Evolutionary conservation across 2,329 filamentous ascomycete species (phyloP).

Genomic region (Aspergillus brunneoviolaceus): DNA sequence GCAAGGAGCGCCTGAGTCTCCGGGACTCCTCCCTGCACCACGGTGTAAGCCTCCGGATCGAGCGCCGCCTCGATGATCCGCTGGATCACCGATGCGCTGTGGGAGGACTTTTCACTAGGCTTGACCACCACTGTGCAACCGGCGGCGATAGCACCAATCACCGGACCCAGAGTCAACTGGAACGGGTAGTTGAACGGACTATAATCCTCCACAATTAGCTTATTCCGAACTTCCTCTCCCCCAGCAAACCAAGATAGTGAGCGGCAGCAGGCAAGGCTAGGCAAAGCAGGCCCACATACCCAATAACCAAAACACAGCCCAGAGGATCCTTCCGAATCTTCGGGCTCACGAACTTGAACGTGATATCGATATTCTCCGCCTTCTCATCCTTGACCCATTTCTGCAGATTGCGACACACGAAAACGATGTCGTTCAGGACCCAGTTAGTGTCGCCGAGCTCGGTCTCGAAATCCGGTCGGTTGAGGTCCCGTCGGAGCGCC

Average conservation of each 20-base stretch:
- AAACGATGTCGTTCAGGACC: slow-evolving; percentile 77
- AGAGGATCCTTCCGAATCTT: slow-evolving; percentile 84
- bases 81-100: slow-evolving; percentile 74
- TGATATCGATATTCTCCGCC: slow-evolving; percentile 66
- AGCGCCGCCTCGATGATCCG: slow-evolving; percentile 74
- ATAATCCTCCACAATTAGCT: not conserved
- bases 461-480: slow-evolving; percentile 74
- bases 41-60: slow-evolving; percentile 71
- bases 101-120: slow-evolving; percentile 79
- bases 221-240: not conserved
- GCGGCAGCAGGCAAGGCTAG: not conserved
- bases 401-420: slow-evolving; percentile 72
- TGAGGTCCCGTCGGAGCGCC: slow-evolving; percentile 74
- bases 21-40: slow-evolving; percentile 76
- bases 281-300: slow-evolving; percentile 46
- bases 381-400: slow-evolving; percentile 82
- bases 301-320: slow-evolving; percentile 80
- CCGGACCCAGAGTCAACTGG: slow-evolving; percentile 72
- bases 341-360: slow-evolving; percentile 68
- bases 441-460: slow-evolving; percentile 73
- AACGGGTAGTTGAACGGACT: slow-evolving; percentile 91
- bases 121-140: slow-evolving; percentile 90
- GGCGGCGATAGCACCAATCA: slow-evolving; percentile 87
- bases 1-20: slow-evolving; percentile 81
- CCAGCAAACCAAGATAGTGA: no score